Evolutionary conservation across 75 land plant genomes (phyloP).

Genomic region (Azolla pinnata): DNA sequence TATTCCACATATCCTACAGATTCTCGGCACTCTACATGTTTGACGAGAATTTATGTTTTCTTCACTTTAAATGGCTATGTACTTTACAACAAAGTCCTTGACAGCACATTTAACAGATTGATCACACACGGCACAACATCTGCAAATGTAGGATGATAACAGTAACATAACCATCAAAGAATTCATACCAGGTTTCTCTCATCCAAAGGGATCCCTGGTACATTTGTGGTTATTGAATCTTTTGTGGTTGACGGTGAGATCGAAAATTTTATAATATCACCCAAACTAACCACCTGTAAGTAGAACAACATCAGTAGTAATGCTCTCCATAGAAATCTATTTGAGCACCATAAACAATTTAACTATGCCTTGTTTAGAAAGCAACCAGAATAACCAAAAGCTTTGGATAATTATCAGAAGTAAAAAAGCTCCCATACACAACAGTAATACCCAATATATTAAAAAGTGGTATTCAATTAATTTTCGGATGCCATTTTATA

Average conservation of each 20-base stretch:
- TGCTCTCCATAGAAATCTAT: not conserved
- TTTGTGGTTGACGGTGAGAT: constrained; percentile 68
- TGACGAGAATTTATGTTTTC: too few species aligned
- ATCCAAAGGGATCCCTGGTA: constrained; percentile 89
- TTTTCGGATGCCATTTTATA: not conserved
- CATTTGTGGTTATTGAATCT: constrained; percentile 89
- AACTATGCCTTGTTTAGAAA: too few species aligned
- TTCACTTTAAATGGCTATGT: too few species aligned
- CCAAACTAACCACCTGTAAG: constrained; percentile 81
- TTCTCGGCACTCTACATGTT: too few species aligned
- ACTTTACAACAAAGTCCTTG: too few species aligned
- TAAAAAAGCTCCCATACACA: not conserved
- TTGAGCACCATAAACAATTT: too few species aligned
- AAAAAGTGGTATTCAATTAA: not conserved
- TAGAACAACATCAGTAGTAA: not conserved
- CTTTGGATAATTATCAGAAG: not conserved
- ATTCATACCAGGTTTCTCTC: constrained; percentile 91
- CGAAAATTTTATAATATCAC: constrained; percentile 90
- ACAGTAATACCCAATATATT: not conserved
- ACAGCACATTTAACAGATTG: too few species aligned
- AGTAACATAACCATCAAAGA: too few species aligned
- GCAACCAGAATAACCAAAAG: not conserved
- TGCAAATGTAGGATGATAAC: too few species aligned
- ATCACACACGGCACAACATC: too few species aligned
- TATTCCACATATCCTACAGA: too few species aligned